Base-by-base conservation (phyloP, 2,329 filamentous ascomycete species). In the Cladorrhinum sp. region DNA sequence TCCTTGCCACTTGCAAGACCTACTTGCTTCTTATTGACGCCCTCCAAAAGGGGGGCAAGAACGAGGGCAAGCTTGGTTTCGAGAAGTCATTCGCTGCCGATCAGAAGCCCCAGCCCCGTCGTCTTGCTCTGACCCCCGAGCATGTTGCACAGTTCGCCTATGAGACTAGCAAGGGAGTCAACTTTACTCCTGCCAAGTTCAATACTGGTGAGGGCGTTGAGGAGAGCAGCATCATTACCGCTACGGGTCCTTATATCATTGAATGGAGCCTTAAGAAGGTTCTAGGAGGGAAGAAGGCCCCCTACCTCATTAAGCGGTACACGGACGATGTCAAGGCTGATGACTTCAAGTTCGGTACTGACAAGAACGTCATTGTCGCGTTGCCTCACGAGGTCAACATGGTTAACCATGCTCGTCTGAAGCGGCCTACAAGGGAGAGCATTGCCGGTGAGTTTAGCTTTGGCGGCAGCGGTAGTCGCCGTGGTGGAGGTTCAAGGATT, bases 131-230 rank as follows among this genome's bases (percentile, higher is more conserved):
- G 39, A 93, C 90, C 6, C 95, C 95, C 0, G 87, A 91, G 62
- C 95, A 99, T 73, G 92, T 98, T 26, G 95, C 95, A 0, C 95
- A 99, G 73, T 97, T 99, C 80, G 91, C 96, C 73, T 91, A 98
- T 74, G 95, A 99, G 76, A 99, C 95, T 1, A 91, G 92, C 68
- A 87, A 88, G 62, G 87, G 91, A 0, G 83, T 99, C 10, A 83
- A 87, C 1, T 99, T 99, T 75, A 98, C 94, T 0, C 86, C 91
- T 0, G 95, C 95, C 55, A 91, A 89, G 66, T 99, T 98, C 82
- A 98, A 99, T 75, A 91, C 91, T 0, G 92, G 93, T 65, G 83
- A 91, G 65, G 89, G 91, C 53, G 79, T 84, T 12, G 82, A 87
- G 42, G 95, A 99, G 77, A 96, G 93, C 0, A 96, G 92, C 58